Evolutionary conservation across 1,139 yeast species (phyloP).

Genomic region (Magnusiomyces paraingens): DNA sequence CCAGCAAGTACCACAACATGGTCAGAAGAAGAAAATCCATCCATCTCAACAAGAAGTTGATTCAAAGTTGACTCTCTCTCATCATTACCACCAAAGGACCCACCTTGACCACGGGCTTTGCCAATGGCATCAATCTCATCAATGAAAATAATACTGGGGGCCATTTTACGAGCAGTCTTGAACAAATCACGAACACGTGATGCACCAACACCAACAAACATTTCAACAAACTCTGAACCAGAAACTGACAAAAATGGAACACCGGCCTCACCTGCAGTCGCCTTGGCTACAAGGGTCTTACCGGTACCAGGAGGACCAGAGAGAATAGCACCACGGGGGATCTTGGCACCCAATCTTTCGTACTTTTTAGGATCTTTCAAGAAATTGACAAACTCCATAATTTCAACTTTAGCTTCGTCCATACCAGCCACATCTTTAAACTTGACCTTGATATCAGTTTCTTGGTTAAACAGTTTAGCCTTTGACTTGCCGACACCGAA

Average conservation of each 20-base stretch:
- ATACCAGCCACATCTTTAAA: constrained; percentile 96
- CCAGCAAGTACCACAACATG: constrained; percentile 97
- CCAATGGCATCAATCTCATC: constrained; percentile 99
- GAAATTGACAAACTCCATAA: constrained; percentile 94
- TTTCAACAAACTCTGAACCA: constrained; percentile 97
- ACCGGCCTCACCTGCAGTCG: constrained; percentile 98
- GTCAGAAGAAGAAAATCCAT: constrained; percentile 82
- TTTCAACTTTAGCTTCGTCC: constrained; percentile 93
- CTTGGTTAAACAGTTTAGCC: constrained; percentile 88
- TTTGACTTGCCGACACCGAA: constrained; percentile 64
- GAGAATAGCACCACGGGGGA: constrained; percentile 94
- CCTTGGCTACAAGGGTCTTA: constrained; percentile 91
- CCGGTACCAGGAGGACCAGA: constrained; percentile 99
- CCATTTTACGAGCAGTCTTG: constrained; percentile 84
- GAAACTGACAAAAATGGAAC: constrained; percentile 94
- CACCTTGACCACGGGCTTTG: constrained; percentile 79
- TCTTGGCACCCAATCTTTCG: constrained; percentile 88
- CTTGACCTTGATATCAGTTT: constrained; percentile 76
- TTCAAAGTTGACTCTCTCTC: constrained; percentile 95
- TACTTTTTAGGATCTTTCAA: constrained; percentile 87
- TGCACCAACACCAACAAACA: constrained; percentile 99
- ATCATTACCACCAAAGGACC: constrained; percentile 82
- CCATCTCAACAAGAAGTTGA: constrained; percentile 95
- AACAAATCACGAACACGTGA: constrained; percentile 93
- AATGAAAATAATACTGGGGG: constrained; percentile 90